phyloP scores from a whole-genome alignment of 345 rosid genomes.

The Zanthoxylum bungeanum region DNA sequence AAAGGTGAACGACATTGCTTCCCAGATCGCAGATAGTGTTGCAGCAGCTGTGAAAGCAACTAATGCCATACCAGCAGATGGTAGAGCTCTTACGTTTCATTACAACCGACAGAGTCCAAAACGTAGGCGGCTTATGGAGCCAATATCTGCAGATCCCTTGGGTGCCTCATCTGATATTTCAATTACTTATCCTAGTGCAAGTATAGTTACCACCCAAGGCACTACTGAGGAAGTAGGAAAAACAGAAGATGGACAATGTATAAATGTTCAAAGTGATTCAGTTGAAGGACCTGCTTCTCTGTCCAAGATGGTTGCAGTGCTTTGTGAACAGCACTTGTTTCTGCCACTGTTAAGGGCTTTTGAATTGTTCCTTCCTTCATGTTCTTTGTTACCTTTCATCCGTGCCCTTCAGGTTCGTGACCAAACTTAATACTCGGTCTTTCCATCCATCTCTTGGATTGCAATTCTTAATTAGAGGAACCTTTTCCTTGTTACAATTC shows the following conservation, averaged over 20 bases:
- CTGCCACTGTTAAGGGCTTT: constrained; percentile 93
- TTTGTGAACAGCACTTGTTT: constrained; percentile 89
- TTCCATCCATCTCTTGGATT: constrained; percentile 9
- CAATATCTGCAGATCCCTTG: constrained; percentile 36
- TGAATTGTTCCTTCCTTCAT: constrained; percentile 97
- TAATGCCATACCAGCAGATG: constrained; percentile 56
- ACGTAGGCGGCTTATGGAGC: constrained; percentile 82
- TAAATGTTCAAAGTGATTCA: constrained; percentile 41
- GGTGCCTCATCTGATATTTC: constrained; percentile 36
- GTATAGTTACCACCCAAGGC: constrained; percentile 29
- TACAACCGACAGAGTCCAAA: constrained; percentile 83
- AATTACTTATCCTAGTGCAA: constrained; percentile 27
- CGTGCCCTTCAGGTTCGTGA: constrained; percentile 95
- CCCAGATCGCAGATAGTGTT: constrained; percentile 80
- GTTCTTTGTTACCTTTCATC: constrained; percentile 82
- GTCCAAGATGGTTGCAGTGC: constrained; percentile 91
- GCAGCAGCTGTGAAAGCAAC: constrained; percentile 80
- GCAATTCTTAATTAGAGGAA: constrained; percentile 3
- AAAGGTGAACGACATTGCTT: constrained; percentile 88
- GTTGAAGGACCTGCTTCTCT: constrained; percentile 66
- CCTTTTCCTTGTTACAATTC: not conserved
- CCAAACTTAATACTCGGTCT: constrained; percentile 17
- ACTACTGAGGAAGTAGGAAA: constrained; percentile 45
- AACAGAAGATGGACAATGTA: constrained; percentile 35
- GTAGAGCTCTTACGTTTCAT: constrained; percentile 61